Evolutionary conservation across 2,329 filamentous ascomycete species (phyloP).

Genomic region (Phaeosphaeria sp.): DNA sequence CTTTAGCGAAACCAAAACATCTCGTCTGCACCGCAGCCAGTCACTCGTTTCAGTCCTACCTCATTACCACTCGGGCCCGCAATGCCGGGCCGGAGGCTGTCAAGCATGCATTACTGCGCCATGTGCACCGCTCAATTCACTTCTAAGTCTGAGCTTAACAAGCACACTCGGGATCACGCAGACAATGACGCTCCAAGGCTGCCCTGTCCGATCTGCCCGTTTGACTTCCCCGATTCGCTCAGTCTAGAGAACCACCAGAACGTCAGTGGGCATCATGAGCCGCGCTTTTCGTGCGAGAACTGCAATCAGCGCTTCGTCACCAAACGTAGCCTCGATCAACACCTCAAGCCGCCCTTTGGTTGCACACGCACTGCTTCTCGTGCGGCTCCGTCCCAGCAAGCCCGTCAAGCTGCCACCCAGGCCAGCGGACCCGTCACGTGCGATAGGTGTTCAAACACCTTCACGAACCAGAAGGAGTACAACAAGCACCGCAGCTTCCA

Average conservation of each 20-base stretch:
- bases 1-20: background rate
- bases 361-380: slow-evolving; percentile 8
- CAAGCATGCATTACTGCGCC: slow-evolving; percentile 17
- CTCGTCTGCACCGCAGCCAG: background rate
- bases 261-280: slow-evolving; percentile 13
- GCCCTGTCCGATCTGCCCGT: slow-evolving; percentile 20
- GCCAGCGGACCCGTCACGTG: slow-evolving; percentile 5
- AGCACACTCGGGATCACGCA: slow-evolving; percentile 21
- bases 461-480: slow-evolving; percentile 11
- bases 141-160: slow-evolving; percentile 14
- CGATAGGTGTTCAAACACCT: slow-evolving; percentile 19
- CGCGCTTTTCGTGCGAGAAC: slow-evolving; percentile 5
- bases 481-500: slow-evolving; percentile 17
- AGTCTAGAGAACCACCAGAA: slow-evolving; percentile 28
- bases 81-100: background rate
- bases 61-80: background rate
- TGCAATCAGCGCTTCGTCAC: slow-evolving; percentile 9
- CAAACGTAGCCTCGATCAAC: background rate
- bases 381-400: background rate
- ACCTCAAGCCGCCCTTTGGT: slow-evolving; percentile 11
- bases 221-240: slow-evolving; percentile 24
- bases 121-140: slow-evolving; percentile 24
- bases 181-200: slow-evolving; percentile 5
- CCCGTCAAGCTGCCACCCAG: background rate
- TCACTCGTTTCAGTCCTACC: background rate